These are phyloP conservation scores for Paecilomyces dactylethromorphus DNA, from an alignment of 2,329 filamentous ascomycete species.

Conservation along the genomic window DNA sequence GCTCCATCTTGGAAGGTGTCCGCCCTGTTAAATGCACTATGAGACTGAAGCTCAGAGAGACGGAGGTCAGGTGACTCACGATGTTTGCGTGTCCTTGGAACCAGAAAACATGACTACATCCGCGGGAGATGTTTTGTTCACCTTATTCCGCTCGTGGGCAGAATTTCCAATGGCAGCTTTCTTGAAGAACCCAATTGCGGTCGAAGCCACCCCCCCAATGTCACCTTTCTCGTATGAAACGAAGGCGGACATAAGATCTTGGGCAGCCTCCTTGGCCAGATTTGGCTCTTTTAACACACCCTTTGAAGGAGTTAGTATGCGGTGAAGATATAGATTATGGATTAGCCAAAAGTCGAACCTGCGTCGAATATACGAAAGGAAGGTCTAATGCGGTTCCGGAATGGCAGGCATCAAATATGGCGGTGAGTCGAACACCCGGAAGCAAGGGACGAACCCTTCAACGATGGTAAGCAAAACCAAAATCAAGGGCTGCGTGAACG, in stretches of 20 bases:
- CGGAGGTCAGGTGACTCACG: constrained; percentile 19
- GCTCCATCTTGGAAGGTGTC: constrained; percentile 84
- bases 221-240: constrained; percentile 76
- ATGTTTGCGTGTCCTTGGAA: constrained; percentile 88
- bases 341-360: constrained; percentile 19
- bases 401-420: constrained; percentile 63
- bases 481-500: neutral
- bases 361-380: constrained; percentile 62
- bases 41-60: neutral
- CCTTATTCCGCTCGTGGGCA: constrained; percentile 69
- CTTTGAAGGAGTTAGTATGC: constrained; percentile 3
- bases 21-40: constrained; percentile 49
- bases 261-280: constrained; percentile 59
- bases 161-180: constrained; percentile 74
- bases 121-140: constrained; percentile 87
- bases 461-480: neutral
- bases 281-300: constrained; percentile 63
- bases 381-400: constrained; percentile 61
- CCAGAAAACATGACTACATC: constrained; percentile 98
- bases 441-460: constrained; percentile 63
- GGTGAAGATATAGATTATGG: neutral
- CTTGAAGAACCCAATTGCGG: constrained; percentile 80
- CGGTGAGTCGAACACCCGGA: constrained; percentile 73
- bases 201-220: constrained; percentile 69
- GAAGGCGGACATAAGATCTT: constrained; percentile 59